Evolutionary conservation across 106 monocot genomes (phyloP).

Genomic region (Gastrodia elata): DNA sequence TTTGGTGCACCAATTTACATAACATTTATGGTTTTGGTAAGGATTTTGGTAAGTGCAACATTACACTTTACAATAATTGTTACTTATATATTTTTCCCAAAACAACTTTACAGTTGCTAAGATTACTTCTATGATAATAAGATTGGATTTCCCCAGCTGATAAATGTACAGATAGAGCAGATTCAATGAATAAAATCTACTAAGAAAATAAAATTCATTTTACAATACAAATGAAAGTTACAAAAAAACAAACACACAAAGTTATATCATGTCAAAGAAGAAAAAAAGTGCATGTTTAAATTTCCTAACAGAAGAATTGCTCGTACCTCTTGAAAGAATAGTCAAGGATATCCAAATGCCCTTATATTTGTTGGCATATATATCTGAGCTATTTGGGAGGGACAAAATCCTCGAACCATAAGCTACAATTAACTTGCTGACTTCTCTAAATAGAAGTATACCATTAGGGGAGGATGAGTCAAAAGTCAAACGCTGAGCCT

Average conservation of each 20-base stretch:
- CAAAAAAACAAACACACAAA: background rate
- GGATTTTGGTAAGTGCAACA: no score
- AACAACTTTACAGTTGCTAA: background rate
- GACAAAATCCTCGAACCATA: conserved; percentile 90
- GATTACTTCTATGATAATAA: background rate
- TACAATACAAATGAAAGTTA: background rate
- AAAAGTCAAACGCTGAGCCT: conserved; percentile 90
- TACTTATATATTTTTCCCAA: background rate
- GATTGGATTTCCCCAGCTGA: background rate
- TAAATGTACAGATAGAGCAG: background rate
- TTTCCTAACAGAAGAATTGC: background rate
- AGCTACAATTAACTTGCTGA: conserved; percentile 87
- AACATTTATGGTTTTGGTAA: no score
- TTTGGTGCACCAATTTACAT: no score
- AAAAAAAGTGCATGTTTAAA: background rate
- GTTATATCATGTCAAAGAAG: background rate
- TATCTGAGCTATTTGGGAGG: conserved; percentile 59
- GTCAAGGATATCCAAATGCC: conserved; percentile 90
- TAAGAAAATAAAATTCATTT: background rate
- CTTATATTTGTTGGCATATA: conserved; percentile 88
- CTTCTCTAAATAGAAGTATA: conserved; percentile 93
- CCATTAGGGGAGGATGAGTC: conserved; percentile 96
- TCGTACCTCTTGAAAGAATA: conserved; percentile 72
- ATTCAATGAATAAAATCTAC: background rate
- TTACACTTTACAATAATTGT: background rate